A percentile compares a stretch with the other conserved stretches of the same genome.
Conservation (phyloP, 306 rosid species). For the Sphenostylis stenocarpa region DNA sequence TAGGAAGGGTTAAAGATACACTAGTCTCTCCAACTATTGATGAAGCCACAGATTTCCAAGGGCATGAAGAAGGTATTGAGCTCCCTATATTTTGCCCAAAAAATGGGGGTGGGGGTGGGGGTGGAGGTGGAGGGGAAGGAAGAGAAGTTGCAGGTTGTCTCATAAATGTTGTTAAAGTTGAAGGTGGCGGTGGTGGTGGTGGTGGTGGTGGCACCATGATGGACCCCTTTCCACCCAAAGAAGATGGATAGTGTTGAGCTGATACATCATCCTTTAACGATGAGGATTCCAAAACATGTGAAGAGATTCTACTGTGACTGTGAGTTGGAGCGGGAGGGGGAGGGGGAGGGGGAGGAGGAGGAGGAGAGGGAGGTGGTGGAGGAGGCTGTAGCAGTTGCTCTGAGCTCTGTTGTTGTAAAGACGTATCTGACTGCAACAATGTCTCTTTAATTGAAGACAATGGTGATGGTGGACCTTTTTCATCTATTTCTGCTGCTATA, state of each 20-base stretch:
- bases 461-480: slow-evolving; percentile 41
- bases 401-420: slow-evolving; percentile 30
- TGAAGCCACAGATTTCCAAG: slow-evolving; percentile 36
- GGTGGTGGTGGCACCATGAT: slow-evolving; percentile 37
- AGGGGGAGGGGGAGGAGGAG: neutral
- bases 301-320: slow-evolving; percentile 20
- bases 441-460: slow-evolving; percentile 44
- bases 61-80: slow-evolving; percentile 25
- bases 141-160: slow-evolving; percentile 35
- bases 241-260: slow-evolving; percentile 35
- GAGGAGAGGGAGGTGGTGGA: neutral
- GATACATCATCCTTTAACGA: slow-evolving; percentile 35
- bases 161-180: slow-evolving; percentile 15
- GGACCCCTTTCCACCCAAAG: slow-evolving; percentile 15
- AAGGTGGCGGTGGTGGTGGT: slow-evolving; percentile 40
- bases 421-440: slow-evolving; percentile 30
- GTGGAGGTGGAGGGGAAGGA: slow-evolving; percentile 33
- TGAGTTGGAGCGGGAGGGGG: slow-evolving; percentile 25
- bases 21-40: slow-evolving; percentile 31
- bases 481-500: slow-evolving; percentile 44
- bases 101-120: slow-evolving; percentile 53
- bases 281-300: slow-evolving; percentile 17
- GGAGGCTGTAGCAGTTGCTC: slow-evolving; percentile 36
- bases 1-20: slow-evolving; percentile 27
- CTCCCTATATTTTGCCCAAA: slow-evolving; percentile 5